Percentiles rank a stretch among this genome's conserved stretches.
phyloP scores from a whole-genome alignment of 805 yeast genomes.

The Pichia exigua region DNA sequence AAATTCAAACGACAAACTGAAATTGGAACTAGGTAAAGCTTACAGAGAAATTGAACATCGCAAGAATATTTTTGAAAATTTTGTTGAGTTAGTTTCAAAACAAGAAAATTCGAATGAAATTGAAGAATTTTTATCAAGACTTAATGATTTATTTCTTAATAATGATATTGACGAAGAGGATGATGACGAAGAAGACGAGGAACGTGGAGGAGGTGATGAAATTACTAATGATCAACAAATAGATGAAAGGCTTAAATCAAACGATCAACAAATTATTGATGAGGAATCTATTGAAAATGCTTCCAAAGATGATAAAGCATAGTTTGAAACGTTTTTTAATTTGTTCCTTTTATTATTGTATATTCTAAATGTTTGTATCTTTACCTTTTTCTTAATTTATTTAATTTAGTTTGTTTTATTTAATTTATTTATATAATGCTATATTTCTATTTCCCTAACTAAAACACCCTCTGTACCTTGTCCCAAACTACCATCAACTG shows the following conservation, averaged over 20 bases:
- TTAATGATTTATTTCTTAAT: background rate
- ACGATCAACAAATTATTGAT: background rate
- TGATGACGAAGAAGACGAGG: slow-evolving; percentile 4
- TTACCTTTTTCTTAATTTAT: no score
- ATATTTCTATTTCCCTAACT: slow-evolving; percentile 47
- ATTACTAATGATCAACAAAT: background rate
- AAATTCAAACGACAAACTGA: slow-evolving; percentile 79
- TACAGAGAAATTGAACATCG: slow-evolving; percentile 86
- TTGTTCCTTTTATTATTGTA: background rate
- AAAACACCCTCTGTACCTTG: slow-evolving; percentile 61
- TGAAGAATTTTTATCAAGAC: background rate
- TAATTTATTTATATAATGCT: background rate
- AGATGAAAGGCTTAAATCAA: background rate
- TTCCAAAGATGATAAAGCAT: background rate
- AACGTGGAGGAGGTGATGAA: background rate
- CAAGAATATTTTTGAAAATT: slow-evolving; percentile 39
- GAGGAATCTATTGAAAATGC: background rate
- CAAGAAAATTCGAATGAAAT: slow-evolving; percentile 4
- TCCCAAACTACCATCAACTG: slow-evolving; percentile 47
- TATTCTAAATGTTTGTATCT: background rate
- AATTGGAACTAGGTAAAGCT: slow-evolving; percentile 81
- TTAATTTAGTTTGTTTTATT: no score
- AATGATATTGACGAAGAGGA: background rate
- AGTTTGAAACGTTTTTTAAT: no score
- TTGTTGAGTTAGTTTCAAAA: slow-evolving; percentile 7